Conservation (phyloP, 2,329 filamentous ascomycete species). For the Sporothrix inflata region DNA sequence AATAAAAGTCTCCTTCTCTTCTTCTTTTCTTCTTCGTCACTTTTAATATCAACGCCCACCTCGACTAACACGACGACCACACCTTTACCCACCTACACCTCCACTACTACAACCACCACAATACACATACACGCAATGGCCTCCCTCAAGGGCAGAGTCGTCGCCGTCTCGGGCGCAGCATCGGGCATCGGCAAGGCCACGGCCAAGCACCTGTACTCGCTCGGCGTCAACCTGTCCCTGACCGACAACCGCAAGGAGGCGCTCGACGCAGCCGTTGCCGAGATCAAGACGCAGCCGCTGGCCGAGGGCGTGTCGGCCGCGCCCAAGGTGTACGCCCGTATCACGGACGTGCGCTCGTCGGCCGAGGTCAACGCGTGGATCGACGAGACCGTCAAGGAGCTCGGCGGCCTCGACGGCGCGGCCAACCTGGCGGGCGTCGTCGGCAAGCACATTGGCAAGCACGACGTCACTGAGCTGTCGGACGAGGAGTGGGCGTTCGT, state of each 20-base stretch:
- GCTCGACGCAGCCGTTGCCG: conserved; percentile 36
- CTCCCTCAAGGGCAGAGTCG: conserved; percentile 42
- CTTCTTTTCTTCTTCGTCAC: not conserved
- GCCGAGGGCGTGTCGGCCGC: not conserved
- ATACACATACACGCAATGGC: not conserved
- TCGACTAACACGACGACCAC: not conserved
- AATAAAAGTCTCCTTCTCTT: not conserved
- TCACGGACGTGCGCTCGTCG: conserved; percentile 41
- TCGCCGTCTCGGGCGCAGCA: conserved; percentile 51
- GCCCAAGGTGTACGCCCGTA: conserved; percentile 22
- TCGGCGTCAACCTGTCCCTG: conserved; percentile 49
- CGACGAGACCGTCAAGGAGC: conserved; percentile 39
- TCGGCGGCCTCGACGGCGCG: conserved; percentile 44
- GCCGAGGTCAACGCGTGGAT: conserved; percentile 44
- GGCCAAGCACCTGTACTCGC: conserved; percentile 46
- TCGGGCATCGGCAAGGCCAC: conserved; percentile 53
- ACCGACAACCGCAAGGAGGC: conserved; percentile 47
- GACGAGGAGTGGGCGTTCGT: conserved; percentile 30
- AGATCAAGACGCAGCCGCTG: not conserved
- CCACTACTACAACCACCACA: not conserved
- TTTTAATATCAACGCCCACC: not conserved
- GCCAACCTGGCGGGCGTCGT: conserved; percentile 47
- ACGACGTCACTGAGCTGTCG: conserved; percentile 33
- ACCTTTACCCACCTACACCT: not conserved
- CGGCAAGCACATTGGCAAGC: conserved; percentile 37